Evolutionary conservation across 768 basidiomycete species (phyloP), one percentile per base, ranked within the genome.

Genomic region (Leccinum pellstonianum): DNA sequence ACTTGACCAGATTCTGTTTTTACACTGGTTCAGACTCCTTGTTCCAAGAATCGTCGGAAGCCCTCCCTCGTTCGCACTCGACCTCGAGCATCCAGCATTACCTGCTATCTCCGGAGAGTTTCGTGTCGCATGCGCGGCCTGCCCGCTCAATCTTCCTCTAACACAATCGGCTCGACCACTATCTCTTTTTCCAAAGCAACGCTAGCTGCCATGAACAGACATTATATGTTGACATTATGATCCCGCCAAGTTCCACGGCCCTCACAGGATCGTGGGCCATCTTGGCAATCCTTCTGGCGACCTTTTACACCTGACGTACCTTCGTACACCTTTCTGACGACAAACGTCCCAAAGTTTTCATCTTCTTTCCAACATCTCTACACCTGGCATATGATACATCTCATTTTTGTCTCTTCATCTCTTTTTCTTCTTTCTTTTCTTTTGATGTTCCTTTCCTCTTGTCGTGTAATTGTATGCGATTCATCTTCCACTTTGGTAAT

Each of bases 1-100:
- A 17, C 46, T 5, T 21, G 62, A 46, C 12, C 56, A 92, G 90
- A 65, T 91, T 88, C 72, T 92, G 90, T 76, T 92, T 91, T 75
- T 92, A 83, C 73, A 91, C 90, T 3, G 90, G 90, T 1, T 65
- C 78, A 3, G 82, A 79, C 35, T 68, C 75, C 3, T 33, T 72
- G 54, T 60, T 72, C n/a, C 73, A 72, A 52, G 69, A 69, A 23
- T 56, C 71, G 1, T 59, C 68, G 21, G 70, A 70, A 19, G 27
- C 33, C 5, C 60, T 79, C 10, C 70, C 77, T 19, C 78, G 79
- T 51, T 77, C 79, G 43, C 77, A 77, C 6, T 85, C 84, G 15
- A 79, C 77, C 3, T 84, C 85, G 33, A 84, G 81, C 65, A 74
- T 87, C 11, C 83, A 84, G 60, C 81, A 79, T 31, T 75, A 81